These are phyloP conservation scores for Brassica hybrid DNA, from an alignment of 441 rosid species.

Conservation along the genomic window DNA sequence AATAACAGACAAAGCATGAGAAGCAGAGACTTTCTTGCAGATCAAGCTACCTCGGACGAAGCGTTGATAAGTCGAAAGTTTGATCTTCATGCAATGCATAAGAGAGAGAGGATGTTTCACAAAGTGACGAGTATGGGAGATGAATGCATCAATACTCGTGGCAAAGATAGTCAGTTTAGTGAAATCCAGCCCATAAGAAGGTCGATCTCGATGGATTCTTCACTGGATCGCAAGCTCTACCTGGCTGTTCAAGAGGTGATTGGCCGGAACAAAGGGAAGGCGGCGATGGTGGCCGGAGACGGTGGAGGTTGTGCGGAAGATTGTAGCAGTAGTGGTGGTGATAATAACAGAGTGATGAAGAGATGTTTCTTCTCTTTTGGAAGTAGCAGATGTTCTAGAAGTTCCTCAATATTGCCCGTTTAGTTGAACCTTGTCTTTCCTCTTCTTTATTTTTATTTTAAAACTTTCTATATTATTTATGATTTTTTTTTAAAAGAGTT, in stretches of 20 bases:
- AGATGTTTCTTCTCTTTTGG: constrained; percentile 61
- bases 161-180: constrained; percentile 50
- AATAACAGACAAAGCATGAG: constrained; percentile 12
- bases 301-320: constrained; percentile 27
- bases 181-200: constrained; percentile 63
- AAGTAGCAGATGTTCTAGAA: constrained; percentile 54
- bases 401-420: constrained; percentile 52
- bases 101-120: constrained; percentile 41
- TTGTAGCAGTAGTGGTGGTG: constrained; percentile 36
- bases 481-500: background rate
- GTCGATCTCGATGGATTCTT: constrained; percentile 75
- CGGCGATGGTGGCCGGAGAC: constrained; percentile 19
- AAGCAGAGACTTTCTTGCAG: constrained; percentile 22
- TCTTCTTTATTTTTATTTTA: constrained; percentile 8
- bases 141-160: constrained; percentile 62
- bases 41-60: constrained; percentile 34
- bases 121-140: constrained; percentile 58
- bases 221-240: constrained; percentile 68
- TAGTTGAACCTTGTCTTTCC: constrained; percentile 43
- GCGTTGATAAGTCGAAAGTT: constrained; percentile 33
- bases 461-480: background rate
- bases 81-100: constrained; percentile 35
- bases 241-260: constrained; percentile 59
- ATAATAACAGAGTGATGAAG: constrained; percentile 48
- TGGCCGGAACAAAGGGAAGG: constrained; percentile 44